phyloP scores from a whole-genome alignment of 2,329 filamentous ascomycete genomes.

The Huntiella moniliformis region DNA sequence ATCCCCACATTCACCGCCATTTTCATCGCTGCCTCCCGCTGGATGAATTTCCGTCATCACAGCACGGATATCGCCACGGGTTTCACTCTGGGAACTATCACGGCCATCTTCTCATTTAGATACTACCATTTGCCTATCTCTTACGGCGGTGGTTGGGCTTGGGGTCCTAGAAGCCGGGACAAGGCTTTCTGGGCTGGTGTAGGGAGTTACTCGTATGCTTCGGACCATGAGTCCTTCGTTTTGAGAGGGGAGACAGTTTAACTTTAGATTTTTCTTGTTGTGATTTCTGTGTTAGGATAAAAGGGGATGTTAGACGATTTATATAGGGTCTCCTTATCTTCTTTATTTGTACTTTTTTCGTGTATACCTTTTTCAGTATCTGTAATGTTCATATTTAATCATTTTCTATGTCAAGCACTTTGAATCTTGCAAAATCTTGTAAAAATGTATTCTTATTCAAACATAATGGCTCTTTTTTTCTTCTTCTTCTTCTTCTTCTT shows the following conservation, averaged over 20 bases:
- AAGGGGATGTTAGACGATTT: neutral
- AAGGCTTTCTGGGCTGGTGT: conserved; percentile 66
- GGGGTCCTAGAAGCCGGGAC: conserved; percentile 56
- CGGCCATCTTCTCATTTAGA: conserved; percentile 57
- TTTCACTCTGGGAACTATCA: conserved; percentile 54
- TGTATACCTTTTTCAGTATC: too few species aligned
- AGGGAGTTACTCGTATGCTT: conserved; percentile 38
- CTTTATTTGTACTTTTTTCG: too few species aligned
- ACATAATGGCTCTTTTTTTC: neutral
- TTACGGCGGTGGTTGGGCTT: conserved; percentile 72
- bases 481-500: neutral
- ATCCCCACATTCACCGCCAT: conserved; percentile 56
- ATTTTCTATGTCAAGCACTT: too few species aligned
- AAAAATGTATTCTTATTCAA: neutral
- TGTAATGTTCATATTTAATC: too few species aligned
- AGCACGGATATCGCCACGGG: conserved; percentile 86
- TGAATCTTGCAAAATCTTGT: too few species aligned
- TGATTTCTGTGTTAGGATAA: neutral
- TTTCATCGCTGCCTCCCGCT: conserved; percentile 72
- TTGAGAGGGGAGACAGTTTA: neutral
- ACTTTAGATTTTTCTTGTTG: neutral
- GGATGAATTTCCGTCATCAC: conserved; percentile 75
- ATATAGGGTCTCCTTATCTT: neutral
- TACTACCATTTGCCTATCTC: conserved; percentile 47
- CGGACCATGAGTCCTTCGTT: conserved; percentile 18